These are phyloP conservation scores for Cyberlindnera petersonii DNA, from an alignment of 805 yeast species.

Conservation along the genomic window DNA sequence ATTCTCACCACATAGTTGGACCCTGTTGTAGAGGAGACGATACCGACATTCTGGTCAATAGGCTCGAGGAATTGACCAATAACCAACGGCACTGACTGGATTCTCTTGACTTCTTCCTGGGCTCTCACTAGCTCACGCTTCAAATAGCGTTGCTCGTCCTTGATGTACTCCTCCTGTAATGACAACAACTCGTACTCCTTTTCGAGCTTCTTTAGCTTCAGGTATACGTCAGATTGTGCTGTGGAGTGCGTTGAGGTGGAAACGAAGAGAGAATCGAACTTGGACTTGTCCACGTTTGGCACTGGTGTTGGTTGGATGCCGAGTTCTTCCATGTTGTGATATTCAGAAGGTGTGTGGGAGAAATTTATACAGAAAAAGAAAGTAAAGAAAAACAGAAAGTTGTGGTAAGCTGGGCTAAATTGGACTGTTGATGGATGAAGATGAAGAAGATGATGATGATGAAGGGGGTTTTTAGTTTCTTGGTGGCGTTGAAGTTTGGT, in stretches of 20 bases:
- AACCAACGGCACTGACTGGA: constrained; percentile 95
- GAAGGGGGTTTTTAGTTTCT: no score
- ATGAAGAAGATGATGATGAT: no score
- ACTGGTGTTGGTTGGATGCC: constrained; percentile 42
- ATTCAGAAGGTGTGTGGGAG: no score
- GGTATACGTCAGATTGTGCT: constrained; percentile 58
- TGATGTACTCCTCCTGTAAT: constrained; percentile 93
- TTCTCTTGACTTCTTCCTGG: constrained; percentile 96
- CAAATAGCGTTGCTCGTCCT: constrained; percentile 96
- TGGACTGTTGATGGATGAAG: no score
- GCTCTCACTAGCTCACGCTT: constrained; percentile 93
- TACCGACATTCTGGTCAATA: constrained; percentile 93
- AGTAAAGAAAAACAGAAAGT: no score
- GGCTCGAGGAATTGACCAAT: constrained; percentile 98
- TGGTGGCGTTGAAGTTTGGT: no score
- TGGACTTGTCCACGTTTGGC: constrained; percentile 32
- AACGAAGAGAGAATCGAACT: constrained; percentile 27
- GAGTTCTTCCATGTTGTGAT: constrained; percentile 71
- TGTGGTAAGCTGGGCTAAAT: no score
- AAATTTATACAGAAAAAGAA: no score
- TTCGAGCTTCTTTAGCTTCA: constrained; percentile 81
- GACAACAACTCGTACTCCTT: constrained; percentile 81
- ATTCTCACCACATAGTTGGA: constrained; percentile 96
- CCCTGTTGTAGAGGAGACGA: constrained; percentile 96
- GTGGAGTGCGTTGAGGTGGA: constrained; percentile 15